Conservation (phyloP, 352 stramenopile species). For the Halophytophthora batemanensis region DNA sequence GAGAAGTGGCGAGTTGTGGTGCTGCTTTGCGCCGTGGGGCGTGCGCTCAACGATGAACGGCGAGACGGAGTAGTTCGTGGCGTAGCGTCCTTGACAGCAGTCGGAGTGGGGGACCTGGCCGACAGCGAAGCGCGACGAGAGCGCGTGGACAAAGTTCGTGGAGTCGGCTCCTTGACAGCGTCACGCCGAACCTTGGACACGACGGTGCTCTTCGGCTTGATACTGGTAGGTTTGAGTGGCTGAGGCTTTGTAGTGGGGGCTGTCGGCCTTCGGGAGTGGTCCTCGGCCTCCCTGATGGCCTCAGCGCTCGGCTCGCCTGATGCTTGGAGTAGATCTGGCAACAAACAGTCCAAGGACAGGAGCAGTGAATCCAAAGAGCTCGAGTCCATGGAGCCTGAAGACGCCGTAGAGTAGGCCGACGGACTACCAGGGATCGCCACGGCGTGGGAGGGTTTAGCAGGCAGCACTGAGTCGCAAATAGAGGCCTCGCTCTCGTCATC, state of each 20-base stretch:
- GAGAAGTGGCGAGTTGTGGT: slow-evolving; percentile 14
- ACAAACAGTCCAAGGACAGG: slow-evolving; percentile 21
- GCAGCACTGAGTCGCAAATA: not conserved
- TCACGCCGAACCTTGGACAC: no score
- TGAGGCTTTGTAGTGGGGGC: slow-evolving; percentile 9
- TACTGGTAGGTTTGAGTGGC: slow-evolving; percentile 2
- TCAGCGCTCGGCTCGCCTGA: slow-evolving; percentile 10
- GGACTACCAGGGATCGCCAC: slow-evolving; percentile 16
- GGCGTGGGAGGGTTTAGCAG: slow-evolving; percentile 8
- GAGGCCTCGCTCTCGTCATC: slow-evolving; percentile 15
- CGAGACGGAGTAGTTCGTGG: slow-evolving; percentile 4
- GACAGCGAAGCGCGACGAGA: not conserved
- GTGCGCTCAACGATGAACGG: slow-evolving; percentile 9
- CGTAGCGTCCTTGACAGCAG: not conserved
- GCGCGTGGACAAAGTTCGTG: no score
- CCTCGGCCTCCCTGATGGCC: slow-evolving; percentile 3
- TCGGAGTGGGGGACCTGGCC: slow-evolving; percentile 1
- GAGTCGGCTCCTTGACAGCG: no score
- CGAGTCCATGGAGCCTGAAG: slow-evolving; percentile 27
- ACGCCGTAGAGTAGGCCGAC: slow-evolving; percentile 31
- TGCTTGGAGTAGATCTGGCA: slow-evolving; percentile 18
- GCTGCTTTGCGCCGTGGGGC: not conserved
- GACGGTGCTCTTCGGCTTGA: no score
- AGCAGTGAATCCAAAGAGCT: slow-evolving; percentile 28
- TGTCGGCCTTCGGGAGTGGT: slow-evolving; percentile 13